These are phyloP conservation scores for Penicillium antarcticum DNA, from an alignment of 495 filamentous ascomycete genomes.

Conservation along the genomic window DNA sequence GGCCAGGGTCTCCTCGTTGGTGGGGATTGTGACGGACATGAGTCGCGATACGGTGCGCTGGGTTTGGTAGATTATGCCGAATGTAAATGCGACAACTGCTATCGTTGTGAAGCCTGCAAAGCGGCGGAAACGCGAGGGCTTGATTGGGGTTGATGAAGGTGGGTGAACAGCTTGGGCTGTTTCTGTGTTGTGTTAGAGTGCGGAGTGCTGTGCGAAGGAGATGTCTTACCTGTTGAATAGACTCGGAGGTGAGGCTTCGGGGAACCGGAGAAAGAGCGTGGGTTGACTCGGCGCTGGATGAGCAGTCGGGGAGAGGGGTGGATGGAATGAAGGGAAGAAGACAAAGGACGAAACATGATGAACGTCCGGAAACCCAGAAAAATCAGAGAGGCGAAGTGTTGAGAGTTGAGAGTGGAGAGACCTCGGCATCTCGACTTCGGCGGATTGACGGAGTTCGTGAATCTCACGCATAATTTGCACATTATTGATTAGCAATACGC, in stretches of 20 bases:
- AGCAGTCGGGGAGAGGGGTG: too few relatives aligned
- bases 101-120: slow-evolving; percentile 38
- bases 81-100: slow-evolving; percentile 33
- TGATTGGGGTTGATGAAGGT: slow-evolving; percentile 12
- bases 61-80: slow-evolving; percentile 29
- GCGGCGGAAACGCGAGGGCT: slow-evolving; percentile 34
- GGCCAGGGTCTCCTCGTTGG: slow-evolving; percentile 69
- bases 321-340: too few relatives aligned
- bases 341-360: too few relatives aligned
- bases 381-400: too few relatives aligned
- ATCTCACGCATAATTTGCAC: too few relatives aligned
- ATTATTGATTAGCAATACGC: too few relatives aligned
- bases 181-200: slow-evolving; percentile 2
- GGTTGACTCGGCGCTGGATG: not conserved
- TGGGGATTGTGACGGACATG: slow-evolving; percentile 48
- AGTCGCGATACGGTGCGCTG: slow-evolving; percentile 27
- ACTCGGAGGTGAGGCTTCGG: not conserved
- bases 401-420: too few relatives aligned
- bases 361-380: too few relatives aligned
- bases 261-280: slow-evolving; percentile 1
- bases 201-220: not conserved
- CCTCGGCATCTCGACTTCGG: too few relatives aligned
- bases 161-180: slow-evolving; percentile 3
- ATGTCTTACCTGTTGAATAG: not conserved
- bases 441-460: too few relatives aligned